Conservation (phyloP, 179 eudicot genomes). For the Dionaea muscipula region DNA sequence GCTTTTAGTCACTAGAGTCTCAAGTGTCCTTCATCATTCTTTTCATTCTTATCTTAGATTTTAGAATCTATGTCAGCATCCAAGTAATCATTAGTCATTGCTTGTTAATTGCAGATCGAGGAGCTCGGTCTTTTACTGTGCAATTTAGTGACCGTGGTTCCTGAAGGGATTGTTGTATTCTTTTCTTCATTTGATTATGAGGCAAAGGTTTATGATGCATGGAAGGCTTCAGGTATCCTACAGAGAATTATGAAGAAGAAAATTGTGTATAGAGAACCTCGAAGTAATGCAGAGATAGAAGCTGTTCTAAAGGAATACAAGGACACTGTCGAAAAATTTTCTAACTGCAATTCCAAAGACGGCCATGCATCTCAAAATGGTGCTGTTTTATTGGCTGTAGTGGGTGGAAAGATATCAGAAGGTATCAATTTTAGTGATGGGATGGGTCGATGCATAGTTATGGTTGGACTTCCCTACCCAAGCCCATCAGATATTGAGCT, state of each 20-base stretch:
- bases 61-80: too few species aligned
- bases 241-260: constrained; percentile 64
- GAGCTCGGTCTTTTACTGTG: constrained; percentile 82
- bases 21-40: not conserved
- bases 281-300: constrained; percentile 64
- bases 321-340: constrained; percentile 41
- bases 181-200: constrained; percentile 92
- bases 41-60: not conserved
- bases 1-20: not conserved
- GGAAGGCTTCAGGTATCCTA: constrained; percentile 75
- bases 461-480: constrained; percentile 96
- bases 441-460: constrained; percentile 81
- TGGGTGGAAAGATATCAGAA: constrained; percentile 94
- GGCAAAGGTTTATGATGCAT: constrained; percentile 54
- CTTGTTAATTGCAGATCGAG: constrained; percentile 40
- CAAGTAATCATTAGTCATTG: too few species aligned
- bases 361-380: constrained; percentile 43
- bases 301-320: constrained; percentile 57
- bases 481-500: constrained; percentile 85
- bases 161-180: constrained; percentile 78
- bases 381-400: constrained; percentile 75
- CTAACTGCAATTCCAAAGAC: constrained; percentile 15
- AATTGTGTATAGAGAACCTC: constrained; percentile 75
- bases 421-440: constrained; percentile 96
- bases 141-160: constrained; percentile 65